These are phyloP conservation scores for Papiliotrema laurentii DNA, from an alignment of 1,284 basidiomycete species.

Conservation along the genomic window DNA sequence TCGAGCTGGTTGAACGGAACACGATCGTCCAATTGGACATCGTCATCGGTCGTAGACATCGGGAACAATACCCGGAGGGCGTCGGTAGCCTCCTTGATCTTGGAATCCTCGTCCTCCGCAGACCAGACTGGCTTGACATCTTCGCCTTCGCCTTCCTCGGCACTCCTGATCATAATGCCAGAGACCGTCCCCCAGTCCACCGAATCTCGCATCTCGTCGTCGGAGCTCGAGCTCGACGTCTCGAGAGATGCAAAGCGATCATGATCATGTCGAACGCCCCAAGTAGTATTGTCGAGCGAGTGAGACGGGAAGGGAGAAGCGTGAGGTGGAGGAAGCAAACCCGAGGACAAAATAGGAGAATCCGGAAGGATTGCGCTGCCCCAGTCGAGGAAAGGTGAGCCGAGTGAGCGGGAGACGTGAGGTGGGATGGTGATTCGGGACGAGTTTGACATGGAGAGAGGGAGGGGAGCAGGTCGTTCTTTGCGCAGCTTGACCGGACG, in stretches of 20 bases:
- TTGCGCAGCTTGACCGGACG: conserved; percentile 12
- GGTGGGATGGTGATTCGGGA: not conserved
- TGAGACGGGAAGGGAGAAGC: conserved; percentile 45
- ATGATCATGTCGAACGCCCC: conserved; percentile 30
- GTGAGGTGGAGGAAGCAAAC: conserved; percentile 11
- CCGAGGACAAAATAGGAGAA: conserved; percentile 6
- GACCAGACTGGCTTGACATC: conserved; percentile 15
- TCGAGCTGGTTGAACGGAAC: conserved; percentile 31
- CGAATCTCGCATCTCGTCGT: conserved; percentile 37
- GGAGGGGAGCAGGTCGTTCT: conserved; percentile 22
- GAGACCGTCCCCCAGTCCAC: conserved; percentile 33
- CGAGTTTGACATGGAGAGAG: conserved; percentile 7
- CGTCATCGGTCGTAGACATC: conserved; percentile 20
- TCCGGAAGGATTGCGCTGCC: not conserved
- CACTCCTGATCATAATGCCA: conserved; percentile 28
- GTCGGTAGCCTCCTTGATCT: conserved; percentile 39
- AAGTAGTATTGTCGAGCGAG: conserved; percentile 44
- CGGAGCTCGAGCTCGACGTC: conserved; percentile 35
- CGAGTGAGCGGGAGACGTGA: conserved; percentile 6
- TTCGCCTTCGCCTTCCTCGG: conserved; percentile 23
- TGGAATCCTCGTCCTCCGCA: conserved; percentile 32
- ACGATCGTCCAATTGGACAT: conserved; percentile 10
- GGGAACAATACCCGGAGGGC: conserved; percentile 40
- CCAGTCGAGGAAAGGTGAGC: conserved; percentile 7
- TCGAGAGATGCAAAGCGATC: conserved; percentile 21